Evolutionary conservation across 345 rosid species (phyloP), one percentile per base, ranked within the genome.

Genomic region (Linum trigynum): DNA sequence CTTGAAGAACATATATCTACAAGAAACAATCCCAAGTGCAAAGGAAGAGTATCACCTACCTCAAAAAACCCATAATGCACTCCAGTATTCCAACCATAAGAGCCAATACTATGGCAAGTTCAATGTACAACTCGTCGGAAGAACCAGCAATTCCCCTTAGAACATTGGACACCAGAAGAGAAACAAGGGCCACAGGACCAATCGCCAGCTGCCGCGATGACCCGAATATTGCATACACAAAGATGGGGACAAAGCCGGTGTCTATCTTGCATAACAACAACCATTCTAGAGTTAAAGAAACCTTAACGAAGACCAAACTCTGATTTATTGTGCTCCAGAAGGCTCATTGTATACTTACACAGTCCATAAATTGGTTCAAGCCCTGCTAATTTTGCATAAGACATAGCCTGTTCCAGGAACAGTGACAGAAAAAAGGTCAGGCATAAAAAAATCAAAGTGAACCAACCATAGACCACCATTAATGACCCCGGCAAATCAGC

Each of bases 131-230:
- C 57, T 81, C 84, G 72, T 79, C 87, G 36, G 87, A 82, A 17
- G 95, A 71, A 71, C 85, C 90, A 69, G 72, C 90, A 63, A 89
- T 82, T 66, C 76, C 88, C 3, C 85, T 67, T 65, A 95, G 67
- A 57, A 86, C 95, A 77, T 91, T 95, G 45, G 99, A 95, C 58
- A 95, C 98, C 7, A 95, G 94, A 65, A 95, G 91, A 66, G 99
- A 95, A 63, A 95, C 97, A 84, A 95, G 85, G 55, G 98, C 99
- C 41, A 95, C 99, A 41, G 99, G 99, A 72, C 99, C 99, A 71
- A 91, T 80, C 53, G 99, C 99, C 76, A 95, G 90, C 81, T 95
- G 99, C 55, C 98, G 95, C 45, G 98, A 95, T 3, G 98, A 90
- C 60, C 99, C 99, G 43, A 95, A 91, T 56, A 91, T 58, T 39